A percentile compares a stretch with the other conserved stretches of the same genome.
These are phyloP conservation scores for Cordyceps cicadae DNA, from an alignment of 2,329 filamentous ascomycete species.

Conservation along the genomic window DNA sequence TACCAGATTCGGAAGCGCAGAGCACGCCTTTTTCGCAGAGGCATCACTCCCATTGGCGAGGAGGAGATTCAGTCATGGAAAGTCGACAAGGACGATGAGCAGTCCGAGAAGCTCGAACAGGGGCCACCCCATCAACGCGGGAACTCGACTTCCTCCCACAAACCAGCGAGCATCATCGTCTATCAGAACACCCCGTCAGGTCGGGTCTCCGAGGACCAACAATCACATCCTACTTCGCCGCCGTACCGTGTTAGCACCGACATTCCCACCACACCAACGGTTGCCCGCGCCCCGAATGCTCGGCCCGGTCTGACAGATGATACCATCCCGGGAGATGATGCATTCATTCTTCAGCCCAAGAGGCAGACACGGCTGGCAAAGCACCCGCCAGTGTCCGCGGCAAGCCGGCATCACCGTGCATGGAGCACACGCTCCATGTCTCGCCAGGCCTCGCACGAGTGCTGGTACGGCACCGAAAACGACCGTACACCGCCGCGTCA, in stretches of 20 bases:
- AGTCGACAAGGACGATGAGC: conserved; percentile 26
- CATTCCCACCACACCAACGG: conserved; percentile 39
- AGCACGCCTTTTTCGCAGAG: conserved; percentile 40
- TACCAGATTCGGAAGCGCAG: conserved; percentile 33
- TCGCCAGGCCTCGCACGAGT: conserved; percentile 29
- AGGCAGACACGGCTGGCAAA: conserved; percentile 48
- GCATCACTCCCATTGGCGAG: conserved; percentile 54
- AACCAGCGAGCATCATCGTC: conserved; percentile 46
- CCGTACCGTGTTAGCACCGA: conserved; percentile 36
- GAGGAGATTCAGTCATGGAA: conserved; percentile 61
- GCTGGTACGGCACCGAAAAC: conserved; percentile 29
- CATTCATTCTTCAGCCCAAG: conserved; percentile 46
- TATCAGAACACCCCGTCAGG: conserved; percentile 32
- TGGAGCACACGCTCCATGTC: conserved; percentile 37
- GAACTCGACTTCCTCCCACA: conserved; percentile 30
- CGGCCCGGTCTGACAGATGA: conserved; percentile 55
- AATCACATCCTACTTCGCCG: conserved; percentile 23
- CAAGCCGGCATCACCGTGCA: conserved; percentile 29
- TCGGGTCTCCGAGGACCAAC: conserved; percentile 22
- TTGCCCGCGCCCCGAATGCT: conserved; percentile 55
- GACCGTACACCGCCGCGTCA: conserved; percentile 25
- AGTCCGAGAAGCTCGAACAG: conserved; percentile 20
- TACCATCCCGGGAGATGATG: conserved; percentile 49
- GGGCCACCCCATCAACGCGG: conserved; percentile 10
- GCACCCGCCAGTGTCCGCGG: conserved; percentile 25